Evolutionary conservation across 2,329 filamentous ascomycete genomes (phyloP).

Genomic region (Colletotrichum agaves): DNA sequence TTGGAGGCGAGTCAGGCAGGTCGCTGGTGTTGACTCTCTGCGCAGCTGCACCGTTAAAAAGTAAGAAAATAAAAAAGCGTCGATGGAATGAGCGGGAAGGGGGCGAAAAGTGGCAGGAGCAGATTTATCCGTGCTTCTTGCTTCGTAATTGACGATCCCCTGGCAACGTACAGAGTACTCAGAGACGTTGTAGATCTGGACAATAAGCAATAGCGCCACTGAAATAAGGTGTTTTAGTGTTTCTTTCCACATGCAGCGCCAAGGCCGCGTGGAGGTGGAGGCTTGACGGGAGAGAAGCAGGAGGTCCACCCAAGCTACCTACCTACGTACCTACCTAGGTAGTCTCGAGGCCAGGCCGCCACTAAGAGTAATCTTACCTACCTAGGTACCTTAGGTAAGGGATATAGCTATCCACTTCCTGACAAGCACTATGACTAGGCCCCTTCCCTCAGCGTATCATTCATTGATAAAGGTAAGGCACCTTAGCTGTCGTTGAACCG

Average conservation of each 20-base stretch:
- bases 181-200: too few relatives aligned
- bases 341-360: too few relatives aligned
- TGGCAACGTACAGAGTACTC: neutral
- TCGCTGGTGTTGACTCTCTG: constrained; percentile 1
- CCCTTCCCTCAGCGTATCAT: neutral
- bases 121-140: constrained; percentile 27
- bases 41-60: constrained; percentile 15
- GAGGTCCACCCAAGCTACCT: constrained; percentile 15
- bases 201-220: constrained; percentile 8
- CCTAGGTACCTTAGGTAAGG: neutral
- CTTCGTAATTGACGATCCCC: constrained; percentile 10
- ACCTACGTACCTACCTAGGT: too few relatives aligned
- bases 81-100: constrained; percentile 6
- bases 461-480: neutral
- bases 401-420: too few relatives aligned
- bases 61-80: constrained; percentile 10
- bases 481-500: neutral
- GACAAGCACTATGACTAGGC: too few relatives aligned
- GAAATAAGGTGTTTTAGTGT: constrained; percentile 27
- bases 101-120: constrained; percentile 5
- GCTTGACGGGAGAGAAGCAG: constrained; percentile 5
- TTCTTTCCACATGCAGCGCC: constrained; percentile 29
- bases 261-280: constrained; percentile 27
- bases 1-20: neutral
- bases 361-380: neutral